A percentile compares a stretch with the other conserved stretches of the same genome.
Evolutionary conservation across 2,329 filamentous ascomycete genomes (phyloP).

Genomic region (Aspergillus brunneoviolaceus): DNA sequence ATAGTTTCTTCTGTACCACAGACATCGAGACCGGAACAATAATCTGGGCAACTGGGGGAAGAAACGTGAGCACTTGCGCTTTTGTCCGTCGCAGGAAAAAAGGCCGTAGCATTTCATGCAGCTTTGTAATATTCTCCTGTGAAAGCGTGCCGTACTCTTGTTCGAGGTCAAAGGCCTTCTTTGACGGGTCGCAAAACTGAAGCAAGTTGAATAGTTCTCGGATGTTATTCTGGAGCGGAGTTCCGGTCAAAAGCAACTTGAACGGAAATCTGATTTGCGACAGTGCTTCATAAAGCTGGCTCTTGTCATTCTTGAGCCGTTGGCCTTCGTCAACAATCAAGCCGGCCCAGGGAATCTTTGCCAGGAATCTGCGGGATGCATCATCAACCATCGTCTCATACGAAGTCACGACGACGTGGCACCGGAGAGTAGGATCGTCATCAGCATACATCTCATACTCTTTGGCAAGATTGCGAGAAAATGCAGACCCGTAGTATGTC

Average conservation of each 20-base stretch:
- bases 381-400: constrained; percentile 85
- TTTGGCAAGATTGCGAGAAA: constrained; percentile 73
- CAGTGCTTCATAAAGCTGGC: constrained; percentile 74
- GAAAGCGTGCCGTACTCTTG: constrained; percentile 74
- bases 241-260: constrained; percentile 80
- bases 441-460: constrained; percentile 80
- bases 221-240: constrained; percentile 81
- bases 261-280: constrained; percentile 74
- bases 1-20: constrained; percentile 86
- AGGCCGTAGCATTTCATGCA: constrained; percentile 79
- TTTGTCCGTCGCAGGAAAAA: constrained; percentile 79
- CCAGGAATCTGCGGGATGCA: constrained; percentile 65
- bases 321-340: constrained; percentile 95
- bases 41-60: constrained; percentile 91
- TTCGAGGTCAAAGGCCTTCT: constrained; percentile 72
- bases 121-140: constrained; percentile 73
- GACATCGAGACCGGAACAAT: constrained; percentile 97
- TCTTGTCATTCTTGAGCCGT: constrained; percentile 89
- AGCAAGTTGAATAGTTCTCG: constrained; percentile 94
- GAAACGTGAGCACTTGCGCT: constrained; percentile 81
- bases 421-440: constrained; percentile 65
- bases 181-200: constrained; percentile 79
- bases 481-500: constrained; percentile 81
- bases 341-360: constrained; percentile 75
- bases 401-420: constrained; percentile 90